Base-by-base conservation (phyloP, 2,329 filamentous ascomycete genomes). In the Emmonsiellopsis sp. region DNA sequence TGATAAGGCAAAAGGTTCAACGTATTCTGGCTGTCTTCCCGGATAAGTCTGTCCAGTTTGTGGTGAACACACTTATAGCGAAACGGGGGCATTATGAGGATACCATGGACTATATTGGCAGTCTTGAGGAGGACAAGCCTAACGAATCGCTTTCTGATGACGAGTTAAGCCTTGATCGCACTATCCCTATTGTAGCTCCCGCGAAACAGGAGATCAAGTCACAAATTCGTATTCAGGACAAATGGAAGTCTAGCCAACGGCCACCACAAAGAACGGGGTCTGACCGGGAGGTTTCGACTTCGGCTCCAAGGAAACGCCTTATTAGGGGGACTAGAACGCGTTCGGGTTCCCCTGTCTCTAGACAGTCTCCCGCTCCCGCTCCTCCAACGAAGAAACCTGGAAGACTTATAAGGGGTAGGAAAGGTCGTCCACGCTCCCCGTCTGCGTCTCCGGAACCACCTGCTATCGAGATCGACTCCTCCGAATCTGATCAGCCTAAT, bases 201-300 rank as follows among this genome's bases (percentile, higher is more conserved):
- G 77, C 59, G 65, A 80, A 79, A 60, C 77, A 80, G 57, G 71
- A 75, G 49, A 72, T 83, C 34, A 79, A 80, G 57, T 73, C 72
- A 9, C 77, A 77, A 5, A 73, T 72, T 11, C 76, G 75, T 55
- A 81, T 87, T 53, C 75, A 79, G 55, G 76, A 83, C 56, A 82
- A 80, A 62, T 84, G 78, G 72, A 71, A 74, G 11, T 72, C 74
- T 6, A 75, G 73, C 43, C 77, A 77, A 57, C 67, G 65, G 42
- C 56, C 62, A 4, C 54, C 61, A 6, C 63, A 42, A 58, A 59
- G 40, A 49, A 52, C 40, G 21, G 58, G 63, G 39, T 52, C 57
- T 11, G 51, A 58, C 14, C 50, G 62, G 9, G 63, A 65, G 6
- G 62, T 64, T 21, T 47, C 58, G 6, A 67, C 64, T 21, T 47